Evolutionary conservation across 2,329 filamentous ascomycete genomes (phyloP), one percentile per base, ranked within the genome.

Genomic region (Aspergillus sp.): DNA sequence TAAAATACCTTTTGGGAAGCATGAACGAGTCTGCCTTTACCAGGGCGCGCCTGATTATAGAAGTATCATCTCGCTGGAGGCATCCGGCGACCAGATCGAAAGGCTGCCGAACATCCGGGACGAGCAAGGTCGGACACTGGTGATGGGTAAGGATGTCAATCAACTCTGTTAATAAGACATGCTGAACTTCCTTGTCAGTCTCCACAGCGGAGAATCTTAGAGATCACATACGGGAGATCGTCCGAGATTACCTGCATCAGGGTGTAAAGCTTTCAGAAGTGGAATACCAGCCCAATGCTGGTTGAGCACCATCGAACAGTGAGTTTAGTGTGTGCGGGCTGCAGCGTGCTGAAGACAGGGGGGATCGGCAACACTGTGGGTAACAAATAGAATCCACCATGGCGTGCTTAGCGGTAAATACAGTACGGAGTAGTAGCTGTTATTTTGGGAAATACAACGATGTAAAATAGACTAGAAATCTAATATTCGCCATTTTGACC

Each of bases 11-110:
- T 58, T 67, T 51, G 61, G 64, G 41, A 55, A 67, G 15, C 58
- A 70, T 57, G 49, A 68, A 56, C 58, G 63, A 59, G 60, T 65
- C 30, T 65, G 60, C 57, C 58, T 65, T 41, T 70, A 71, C 55
- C 39, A 66, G 45, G 63, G 63, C 8, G 8, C 59, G 50, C 57
- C 63, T 2, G 59, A 69, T 59, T 68, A 66, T 57, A 25, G 50
- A 55, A 58, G 58, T 30, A 66, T 71, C 30, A 61, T 71, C 45
- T 63, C 57, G n/a, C 53, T 62, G 25, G 64, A 70, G 54, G 62
- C 60, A 43, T 64, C 62, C 51, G 61, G 61, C 36, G 55, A 67
- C 30, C 62, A 65, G 56, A 67, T 69, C 32, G 62, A 65, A 55
- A 61, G 59, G 55, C 49, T 67, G 43, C 57, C 55, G 25, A 65